Evolutionary conservation across 176 grass and related monocot species (phyloP), one percentile per base, ranked within the genome.

Genomic region (Phragmites australis): DNA sequence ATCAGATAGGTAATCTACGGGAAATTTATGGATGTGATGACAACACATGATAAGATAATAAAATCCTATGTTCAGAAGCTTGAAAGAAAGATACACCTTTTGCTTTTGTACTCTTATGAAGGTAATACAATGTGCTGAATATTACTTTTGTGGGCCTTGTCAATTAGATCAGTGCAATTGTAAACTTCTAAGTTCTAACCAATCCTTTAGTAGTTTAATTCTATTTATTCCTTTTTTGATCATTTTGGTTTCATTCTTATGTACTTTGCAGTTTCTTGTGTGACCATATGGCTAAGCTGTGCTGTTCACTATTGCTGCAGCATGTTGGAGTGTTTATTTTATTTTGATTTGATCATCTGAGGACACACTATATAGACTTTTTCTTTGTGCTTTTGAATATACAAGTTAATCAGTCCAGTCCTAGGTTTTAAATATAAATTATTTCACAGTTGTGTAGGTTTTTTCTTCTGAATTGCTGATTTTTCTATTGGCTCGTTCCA

Each of bases 181-280:
- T 83, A 41, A 84, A 72, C 17, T 65, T 70, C 22, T 82, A 68
- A 86, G 21, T 30, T 4, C 70, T 56, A n/a, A n/a, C n/a, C n/a
- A n/a, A n/a, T 68, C 49, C 9, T 42, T 11, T 37, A 56, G 39
- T 70, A 56, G 73, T 23, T 79, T 11, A 51, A 53, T 85, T 53
- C 13, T 30, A 6, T 61, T 69, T 58, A 58, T 77, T 39, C 72
- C 68, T 39, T 73, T 30, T 22, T 65, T 67, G 31, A 73, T 19
- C 22, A 42, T 84, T 82, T 74, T 59, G 42, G 50, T 79, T 49
- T 69, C 67, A 48, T 63, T 78, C 5, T 54, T 25, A 56, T 29
- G 47, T 18, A 62, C 53, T 56, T 48, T 11, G 12, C 57, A 49
- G 21, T 78, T 78, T 63, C 39, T 66, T 49, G 30, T 51, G 17